Evolutionary conservation across 495 filamentous ascomycete genomes (phyloP), one percentile per base, ranked within the genome.

Genomic region (Podospora fimiseda): DNA sequence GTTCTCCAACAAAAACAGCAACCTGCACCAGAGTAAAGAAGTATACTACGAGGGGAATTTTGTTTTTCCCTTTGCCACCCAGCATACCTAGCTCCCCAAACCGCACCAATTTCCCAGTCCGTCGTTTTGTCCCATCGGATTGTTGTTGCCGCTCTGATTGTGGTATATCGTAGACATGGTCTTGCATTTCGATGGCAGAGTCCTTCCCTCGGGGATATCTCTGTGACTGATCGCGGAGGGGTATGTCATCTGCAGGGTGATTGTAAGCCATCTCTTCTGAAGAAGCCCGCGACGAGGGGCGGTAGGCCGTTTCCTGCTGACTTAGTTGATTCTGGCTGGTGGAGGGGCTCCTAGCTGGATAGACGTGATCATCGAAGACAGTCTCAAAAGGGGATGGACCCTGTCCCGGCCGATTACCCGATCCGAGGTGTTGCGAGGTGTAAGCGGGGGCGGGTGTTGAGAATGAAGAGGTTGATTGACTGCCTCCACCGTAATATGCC

Each of bases 1-100:
- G 68, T 75, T 96, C 89, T 30, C 75, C 89, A 58, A 96, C 88
- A 59, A 98, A 98, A n/a, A 96, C 89, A 9, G 73, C 74, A 11
- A 94, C 69, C 66, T 97, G 90, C 16, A 89, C 76, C 14, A 82
- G 30, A 3, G 90, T 90, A 39, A 96, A 79, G 37, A 82, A 65
- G 66, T 90, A 98, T 8, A 89, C 87, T 11, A 95, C 83, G 76
- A 87, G 90, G 1, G 92, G 80, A 60, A 90, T 83, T 78, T 67
- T 81, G 60, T 74, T 77, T 66, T 63, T 64, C 59, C n/a, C n/a
- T n/a, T 71, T 60, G 38, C 70, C 64, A 22, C 73, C 71, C 44
- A 74, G 44, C 75, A 75, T 74, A 44, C 74, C 74, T 48, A 78
- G 64, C 58, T 79, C 72, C 49, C 67, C 70, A 46, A 73, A 69